These are phyloP conservation scores for Tephrocybe rancida DNA, from an alignment of 768 basidiomycete genomes.

Conservation along the genomic window DNA sequence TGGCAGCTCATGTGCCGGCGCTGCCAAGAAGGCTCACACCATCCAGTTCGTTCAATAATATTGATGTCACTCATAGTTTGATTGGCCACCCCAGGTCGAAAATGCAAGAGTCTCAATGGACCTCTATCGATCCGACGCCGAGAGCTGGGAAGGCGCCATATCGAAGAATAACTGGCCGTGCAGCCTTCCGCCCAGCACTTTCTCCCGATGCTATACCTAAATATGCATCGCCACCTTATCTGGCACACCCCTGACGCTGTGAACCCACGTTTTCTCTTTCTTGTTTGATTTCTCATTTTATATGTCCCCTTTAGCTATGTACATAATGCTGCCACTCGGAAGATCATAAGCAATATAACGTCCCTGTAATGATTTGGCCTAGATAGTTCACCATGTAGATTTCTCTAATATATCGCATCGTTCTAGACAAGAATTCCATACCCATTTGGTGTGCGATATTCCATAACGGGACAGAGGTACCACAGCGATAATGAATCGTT, in stretches of 20 bases:
- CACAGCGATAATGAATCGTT: neutral
- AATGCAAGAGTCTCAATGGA: constrained; percentile 69
- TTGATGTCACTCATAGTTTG: constrained; percentile 11
- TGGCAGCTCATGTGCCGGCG: constrained; percentile 84
- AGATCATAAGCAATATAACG: constrained; percentile 1
- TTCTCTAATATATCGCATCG: constrained; percentile 4
- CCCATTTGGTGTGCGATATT: constrained; percentile 6
- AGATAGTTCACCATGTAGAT: constrained; percentile 5
- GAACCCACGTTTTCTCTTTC: neutral
- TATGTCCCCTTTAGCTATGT: neutral
- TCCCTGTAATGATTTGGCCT: constrained; percentile 10
- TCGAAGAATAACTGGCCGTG: constrained; percentile 72
- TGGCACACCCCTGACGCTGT: neutral
- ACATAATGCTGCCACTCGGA: neutral
- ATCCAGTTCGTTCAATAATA: constrained; percentile 58
- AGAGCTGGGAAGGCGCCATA: constrained; percentile 69
- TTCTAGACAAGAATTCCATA: neutral
- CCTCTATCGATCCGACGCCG: constrained; percentile 56
- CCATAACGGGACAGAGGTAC: constrained; percentile 5
- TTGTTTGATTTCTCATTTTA: constrained; percentile 1
- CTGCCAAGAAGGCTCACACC: constrained; percentile 70
- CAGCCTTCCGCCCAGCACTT: constrained; percentile 73
- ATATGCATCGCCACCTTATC: constrained; percentile 1
- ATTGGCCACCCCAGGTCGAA: constrained; percentile 54
- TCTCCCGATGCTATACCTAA: constrained; percentile 78